Evolutionary conservation across 2,329 filamentous ascomycete species (phyloP), one percentile per base, ranked within the genome.

Genomic region (Trichothecium sympodiale): DNA sequence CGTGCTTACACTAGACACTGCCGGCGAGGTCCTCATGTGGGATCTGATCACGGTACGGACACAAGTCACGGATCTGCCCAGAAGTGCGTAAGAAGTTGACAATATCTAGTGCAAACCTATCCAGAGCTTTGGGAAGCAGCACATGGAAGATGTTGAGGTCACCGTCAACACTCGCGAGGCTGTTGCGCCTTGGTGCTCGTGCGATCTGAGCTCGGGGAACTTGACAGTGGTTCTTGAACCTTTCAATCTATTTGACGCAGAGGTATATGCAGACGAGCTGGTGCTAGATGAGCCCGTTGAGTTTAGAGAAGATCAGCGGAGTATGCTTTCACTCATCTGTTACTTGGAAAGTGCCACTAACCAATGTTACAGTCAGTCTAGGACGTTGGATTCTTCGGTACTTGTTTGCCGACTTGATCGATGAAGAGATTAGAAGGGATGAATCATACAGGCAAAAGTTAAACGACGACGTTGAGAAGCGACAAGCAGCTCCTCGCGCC

Each of bases 321-420:
- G 78, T 56, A 33, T 17, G 33, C 6, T 6, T 17, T 17, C 34
- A 29, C n/a, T 10, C n/a, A 5, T 8, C 17, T 34, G 6, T 10
- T 8, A 25, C n/a, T n/a, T 16, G 8, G 28, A 12, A 14, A 20
- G 9, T 25, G 8, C 15, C n/a, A 26, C 51, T 59, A 43, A 57
- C 43, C 18, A 14, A 23, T 14, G 28, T 30, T n/a, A 17, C 43
- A 91, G 84, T 96, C 56, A 96, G 94, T 51, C 76, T 96, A 31
- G 91, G 91, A 8, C 94, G 94, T 65, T 98, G 91, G 91, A 77
- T 96, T 31, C 63, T 98, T 40, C 77, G 91, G 25, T 94, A 95
- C 56, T 69, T 98, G 0, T 98, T 98, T 60, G 78, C 81, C 8
- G 82, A 83, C 37, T 67, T 96, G 29, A 82, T 98, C 36, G 83